These are phyloP conservation scores for Spathaspora arborariae DNA, from an alignment of 805 yeast genomes.

Conservation along the genomic window DNA sequence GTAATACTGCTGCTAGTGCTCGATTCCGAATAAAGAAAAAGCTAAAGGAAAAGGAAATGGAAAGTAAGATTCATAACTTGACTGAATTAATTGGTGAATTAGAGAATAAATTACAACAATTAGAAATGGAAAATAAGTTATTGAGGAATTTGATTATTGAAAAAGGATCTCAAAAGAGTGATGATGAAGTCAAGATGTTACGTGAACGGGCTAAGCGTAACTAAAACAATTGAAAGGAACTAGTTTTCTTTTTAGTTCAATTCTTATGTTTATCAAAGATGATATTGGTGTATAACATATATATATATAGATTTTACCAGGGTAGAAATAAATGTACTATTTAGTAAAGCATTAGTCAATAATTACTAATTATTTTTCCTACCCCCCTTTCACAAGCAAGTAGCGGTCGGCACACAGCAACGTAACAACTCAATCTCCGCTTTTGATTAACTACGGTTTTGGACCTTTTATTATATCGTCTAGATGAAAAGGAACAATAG, in stretches of 20 bases:
- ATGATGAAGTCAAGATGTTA: constrained; percentile 33
- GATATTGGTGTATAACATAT: neutral
- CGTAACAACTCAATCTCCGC: no score
- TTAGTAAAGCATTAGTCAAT: neutral
- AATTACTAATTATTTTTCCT: neutral
- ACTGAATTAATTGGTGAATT: constrained; percentile 42
- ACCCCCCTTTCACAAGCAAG: no score
- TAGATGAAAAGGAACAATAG: no score
- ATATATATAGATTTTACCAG: neutral
- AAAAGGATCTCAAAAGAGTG: constrained; percentile 42
- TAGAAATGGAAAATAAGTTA: constrained; percentile 62
- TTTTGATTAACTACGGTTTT: no score
- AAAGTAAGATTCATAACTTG: constrained; percentile 39
- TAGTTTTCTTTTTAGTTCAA: neutral
- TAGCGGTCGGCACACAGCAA: no score
- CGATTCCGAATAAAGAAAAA: constrained; percentile 62
- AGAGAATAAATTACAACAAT: constrained; percentile 45
- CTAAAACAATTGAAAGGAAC: neutral
- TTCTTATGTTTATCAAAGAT: neutral
- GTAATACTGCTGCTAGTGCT: constrained; percentile 66
- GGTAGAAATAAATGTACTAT: neutral
- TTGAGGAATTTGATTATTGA: constrained; percentile 52
- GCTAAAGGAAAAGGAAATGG: constrained; percentile 57
- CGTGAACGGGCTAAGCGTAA: constrained; percentile 23
- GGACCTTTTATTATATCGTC: no score